Evolutionary conservation across 2,329 filamentous ascomycete species (phyloP).

Genomic region (Bipolaris cookei): DNA sequence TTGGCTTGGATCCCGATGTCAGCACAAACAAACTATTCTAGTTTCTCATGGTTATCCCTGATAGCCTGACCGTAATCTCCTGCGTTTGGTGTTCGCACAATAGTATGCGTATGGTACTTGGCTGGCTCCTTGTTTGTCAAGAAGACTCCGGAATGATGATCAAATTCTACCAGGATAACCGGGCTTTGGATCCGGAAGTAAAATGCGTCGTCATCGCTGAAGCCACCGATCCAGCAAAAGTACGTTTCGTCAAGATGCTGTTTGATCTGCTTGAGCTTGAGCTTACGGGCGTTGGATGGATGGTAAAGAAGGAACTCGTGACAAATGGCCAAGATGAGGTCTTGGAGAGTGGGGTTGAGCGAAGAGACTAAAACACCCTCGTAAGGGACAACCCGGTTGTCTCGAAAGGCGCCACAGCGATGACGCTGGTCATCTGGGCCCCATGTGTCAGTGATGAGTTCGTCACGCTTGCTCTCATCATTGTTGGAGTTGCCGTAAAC

Average conservation of each 20-base stretch:
- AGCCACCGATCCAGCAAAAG: conserved; percentile 80
- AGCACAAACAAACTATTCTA: conserved; percentile 14
- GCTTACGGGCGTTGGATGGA: conserved; percentile 60
- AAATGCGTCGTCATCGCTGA: conserved; percentile 70
- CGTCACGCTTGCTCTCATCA: conserved; percentile 39
- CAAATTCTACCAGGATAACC: conserved; percentile 76
- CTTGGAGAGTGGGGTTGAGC: conserved; percentile 58
- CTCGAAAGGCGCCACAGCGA: conserved; percentile 76
- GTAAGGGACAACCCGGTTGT: conserved; percentile 77
- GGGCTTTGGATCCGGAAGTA: conserved; percentile 81
- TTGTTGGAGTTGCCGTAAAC: conserved; percentile 39
- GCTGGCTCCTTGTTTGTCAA: conserved; percentile 73
- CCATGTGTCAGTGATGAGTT: conserved; percentile 66
- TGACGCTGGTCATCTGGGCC: conserved; percentile 83
- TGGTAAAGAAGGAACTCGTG: conserved; percentile 73
- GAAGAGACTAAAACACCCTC: conserved; percentile 66
- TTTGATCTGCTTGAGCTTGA: conserved; percentile 63
- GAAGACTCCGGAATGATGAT: conserved; percentile 81
- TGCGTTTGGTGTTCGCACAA: conserved; percentile 73
- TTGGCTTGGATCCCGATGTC: background rate
- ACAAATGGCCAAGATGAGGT: conserved; percentile 64
- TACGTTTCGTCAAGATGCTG: conserved; percentile 72
- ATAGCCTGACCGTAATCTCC: conserved; percentile 75
- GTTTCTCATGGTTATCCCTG: conserved; percentile 34
- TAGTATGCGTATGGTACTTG: conserved; percentile 80